These are phyloP conservation scores for Diplodia corticola DNA, from an alignment of 2,329 filamentous ascomycete species.

Conservation along the genomic window DNA sequence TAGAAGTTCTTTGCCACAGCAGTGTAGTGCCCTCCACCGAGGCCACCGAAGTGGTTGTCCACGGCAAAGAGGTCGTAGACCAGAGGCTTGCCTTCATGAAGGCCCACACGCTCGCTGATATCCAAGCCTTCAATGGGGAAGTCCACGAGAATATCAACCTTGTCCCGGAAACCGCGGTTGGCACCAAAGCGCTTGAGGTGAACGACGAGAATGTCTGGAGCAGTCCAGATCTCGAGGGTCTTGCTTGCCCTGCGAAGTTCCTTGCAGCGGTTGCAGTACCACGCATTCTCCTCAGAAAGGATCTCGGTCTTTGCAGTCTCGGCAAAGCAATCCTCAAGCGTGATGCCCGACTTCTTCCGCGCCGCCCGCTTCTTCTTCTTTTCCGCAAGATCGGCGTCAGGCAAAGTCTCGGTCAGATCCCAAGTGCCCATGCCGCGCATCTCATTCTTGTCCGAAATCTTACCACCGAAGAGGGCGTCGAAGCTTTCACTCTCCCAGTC, in stretches of 20 bases:
- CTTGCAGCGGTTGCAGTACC: conserved; percentile 97
- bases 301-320: conserved; percentile 95
- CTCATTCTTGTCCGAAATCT: conserved; percentile 46
- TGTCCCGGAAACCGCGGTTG: conserved; percentile 78
- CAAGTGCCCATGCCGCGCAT: conserved; percentile 63
- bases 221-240: conserved; percentile 96
- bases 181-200: conserved; percentile 96
- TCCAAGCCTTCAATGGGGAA: conserved; percentile 89
- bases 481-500: conserved; percentile 77
- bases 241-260: conserved; percentile 90
- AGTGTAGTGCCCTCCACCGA: conserved; percentile 95
- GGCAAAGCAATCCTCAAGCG: conserved; percentile 84
- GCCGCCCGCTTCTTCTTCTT: conserved; percentile 63
- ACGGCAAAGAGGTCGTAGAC: conserved; percentile 93
- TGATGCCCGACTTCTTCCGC: conserved; percentile 74
- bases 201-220: conserved; percentile 90
- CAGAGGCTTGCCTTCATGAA: conserved; percentile 77
- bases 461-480: conserved; percentile 65
- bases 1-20: conserved; percentile 91
- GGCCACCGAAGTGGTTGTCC: conserved; percentile 90
- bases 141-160: conserved; percentile 86
- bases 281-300: conserved; percentile 91
- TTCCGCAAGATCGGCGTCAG: conserved; percentile 61
- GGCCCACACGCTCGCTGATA: conserved; percentile 74
- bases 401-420: conserved; percentile 56